Base-by-base conservation (phyloP, 2,329 filamentous ascomycete genomes). In the Fusarium buharicum region DNA sequence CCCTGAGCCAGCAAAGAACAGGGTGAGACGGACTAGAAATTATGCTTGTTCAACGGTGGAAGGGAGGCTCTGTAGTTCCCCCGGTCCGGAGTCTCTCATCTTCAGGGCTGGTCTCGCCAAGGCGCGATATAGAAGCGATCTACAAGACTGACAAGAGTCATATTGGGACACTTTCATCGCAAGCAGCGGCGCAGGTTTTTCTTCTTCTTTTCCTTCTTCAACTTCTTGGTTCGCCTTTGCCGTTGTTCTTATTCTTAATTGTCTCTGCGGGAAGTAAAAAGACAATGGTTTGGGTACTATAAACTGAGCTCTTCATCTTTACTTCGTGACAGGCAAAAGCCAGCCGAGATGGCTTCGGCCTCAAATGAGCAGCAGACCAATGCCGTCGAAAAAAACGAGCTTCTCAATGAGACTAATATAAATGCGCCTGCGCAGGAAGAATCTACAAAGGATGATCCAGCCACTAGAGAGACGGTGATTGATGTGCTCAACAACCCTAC, bases 41-140 rank as follows among this genome's bases (percentile, higher is more conserved):
- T 43, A 68, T 68, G 66, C 62, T 64, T 69, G 62, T 58, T 61
- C 55, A 27, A 45, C 36, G 20, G 37, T 20, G 20, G 44, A 47
- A 30, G 47, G 47, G 44, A 50, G 52, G 52, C 52, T 62, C 54
- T 52, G 44, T 47, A 34, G 54, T 38, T 37, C 17, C 40, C 50
- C 50, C 58, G 43, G 34, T 46, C 50, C 54, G 33, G 30, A 7
- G 51, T 55, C 30, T 49, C 45, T 58, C 24, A n/a, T 40, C 45
- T 37, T 38, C 46, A 41, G 47, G 50, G 50, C 52, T 63, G 55
- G n/a, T 48, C 30, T n/a, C 30, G 30, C 30, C 30, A 31, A 31
- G 30, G 14, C 30, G 12, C 30, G 4, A 6, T 31, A 13, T 10
- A 14, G 30, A 31, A 31, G 13, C 13, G 30, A 33, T 33, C 30